These are phyloP conservation scores for Clarireedia sp. DNA, from an alignment of 2,329 filamentous ascomycete genomes.

Conservation along the genomic window DNA sequence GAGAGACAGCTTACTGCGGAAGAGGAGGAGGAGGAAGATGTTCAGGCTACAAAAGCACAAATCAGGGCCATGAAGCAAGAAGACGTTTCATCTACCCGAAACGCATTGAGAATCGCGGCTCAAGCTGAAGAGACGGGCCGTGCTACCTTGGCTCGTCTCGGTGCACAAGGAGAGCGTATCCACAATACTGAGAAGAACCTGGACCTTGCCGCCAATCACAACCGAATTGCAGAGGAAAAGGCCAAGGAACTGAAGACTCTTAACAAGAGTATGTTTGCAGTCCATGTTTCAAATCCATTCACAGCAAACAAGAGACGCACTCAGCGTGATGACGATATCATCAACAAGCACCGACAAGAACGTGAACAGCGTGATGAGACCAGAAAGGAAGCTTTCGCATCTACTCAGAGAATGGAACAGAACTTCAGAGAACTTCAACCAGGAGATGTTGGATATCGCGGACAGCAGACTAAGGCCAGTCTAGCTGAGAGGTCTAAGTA, in stretches of 20 bases:
- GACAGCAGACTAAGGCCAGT: conserved; percentile 27
- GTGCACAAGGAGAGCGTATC: conserved; percentile 70
- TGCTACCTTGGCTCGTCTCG: conserved; percentile 64
- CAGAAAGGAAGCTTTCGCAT: conserved; percentile 44
- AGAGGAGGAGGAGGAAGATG: conserved; percentile 62
- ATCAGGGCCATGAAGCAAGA: conserved; percentile 70
- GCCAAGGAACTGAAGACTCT: conserved; percentile 76
- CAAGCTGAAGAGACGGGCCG: conserved; percentile 65
- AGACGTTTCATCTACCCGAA: conserved; percentile 64
- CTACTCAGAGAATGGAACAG: conserved; percentile 46
- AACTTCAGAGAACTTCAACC: conserved; percentile 38
- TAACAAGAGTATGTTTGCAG: conserved; percentile 85
- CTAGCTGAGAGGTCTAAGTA: conserved; percentile 63
- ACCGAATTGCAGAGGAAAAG: conserved; percentile 68
- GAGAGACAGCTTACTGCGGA: conserved; percentile 76
- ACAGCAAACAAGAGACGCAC: conserved; percentile 58
- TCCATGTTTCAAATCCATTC: conserved; percentile 71
- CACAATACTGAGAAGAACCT: conserved; percentile 78
- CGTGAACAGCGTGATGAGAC: conserved; percentile 58
- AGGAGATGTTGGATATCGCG: conserved; percentile 26
- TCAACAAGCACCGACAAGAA: conserved; percentile 61
- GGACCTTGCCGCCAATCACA: conserved; percentile 70
- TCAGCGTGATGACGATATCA: conserved; percentile 58
- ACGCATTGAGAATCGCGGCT: conserved; percentile 59
- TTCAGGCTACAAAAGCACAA: conserved; percentile 64